These are phyloP conservation scores for Sugiyamaella xylanicola DNA, from an alignment of 1,139 yeast genomes.

Conservation along the genomic window DNA sequence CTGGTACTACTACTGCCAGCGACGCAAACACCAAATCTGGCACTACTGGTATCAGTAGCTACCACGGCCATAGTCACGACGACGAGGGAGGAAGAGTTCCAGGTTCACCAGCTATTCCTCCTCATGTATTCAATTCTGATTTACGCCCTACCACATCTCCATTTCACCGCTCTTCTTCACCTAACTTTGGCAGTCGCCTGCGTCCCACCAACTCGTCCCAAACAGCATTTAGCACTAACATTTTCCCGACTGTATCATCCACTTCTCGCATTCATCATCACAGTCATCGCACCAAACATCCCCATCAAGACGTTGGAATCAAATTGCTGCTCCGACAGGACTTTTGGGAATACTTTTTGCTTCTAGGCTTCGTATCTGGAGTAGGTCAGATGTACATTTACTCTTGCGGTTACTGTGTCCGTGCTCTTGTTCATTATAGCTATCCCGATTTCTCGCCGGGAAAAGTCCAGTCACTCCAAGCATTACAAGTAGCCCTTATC, in stretches of 20 bases:
- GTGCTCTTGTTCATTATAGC: conserved; percentile 50
- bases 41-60: neutral
- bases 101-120: neutral
- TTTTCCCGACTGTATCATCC: conserved; percentile 8
- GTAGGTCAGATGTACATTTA: conserved; percentile 75
- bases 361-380: conserved; percentile 64
- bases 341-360: conserved; percentile 45
- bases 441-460: conserved; percentile 31
- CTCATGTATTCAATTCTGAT: neutral
- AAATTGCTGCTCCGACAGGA: conserved; percentile 30
- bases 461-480: conserved; percentile 51
- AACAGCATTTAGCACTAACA: conserved; percentile 1
- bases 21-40: neutral
- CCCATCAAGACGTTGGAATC: conserved; percentile 12
- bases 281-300: neutral
- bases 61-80: neutral
- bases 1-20: neutral
- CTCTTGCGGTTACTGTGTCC: conserved; percentile 66
- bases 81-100: neutral
- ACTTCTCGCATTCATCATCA: conserved; percentile 3
- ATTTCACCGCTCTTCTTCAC: neutral
- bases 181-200: neutral
- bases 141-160: neutral
- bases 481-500: conserved; percentile 69
- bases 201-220: conserved; percentile 1